Conservation (phyloP, 345 rosid species). For the Camelina laxa region DNA sequence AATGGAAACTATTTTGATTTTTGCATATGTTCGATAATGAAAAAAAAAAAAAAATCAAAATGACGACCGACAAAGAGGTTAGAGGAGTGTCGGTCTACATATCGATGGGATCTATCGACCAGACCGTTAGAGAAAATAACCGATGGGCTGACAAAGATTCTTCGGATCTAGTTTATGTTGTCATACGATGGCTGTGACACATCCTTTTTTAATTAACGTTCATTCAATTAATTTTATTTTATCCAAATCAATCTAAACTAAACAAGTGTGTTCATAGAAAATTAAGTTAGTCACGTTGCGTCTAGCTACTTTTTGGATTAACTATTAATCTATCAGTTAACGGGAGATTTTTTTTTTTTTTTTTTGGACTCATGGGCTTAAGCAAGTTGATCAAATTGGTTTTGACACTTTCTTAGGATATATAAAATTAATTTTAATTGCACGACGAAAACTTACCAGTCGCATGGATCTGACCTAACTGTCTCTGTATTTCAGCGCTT, state of each 20-base stretch:
- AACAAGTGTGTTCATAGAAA: conserved; percentile 26
- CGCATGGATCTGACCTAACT: conserved; percentile 43
- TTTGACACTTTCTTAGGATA: conserved; percentile 25
- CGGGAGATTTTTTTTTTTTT: neutral
- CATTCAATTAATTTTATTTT: neutral
- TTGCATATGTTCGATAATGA: neutral
- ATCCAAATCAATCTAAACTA: neutral
- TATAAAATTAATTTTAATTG: conserved; percentile 13
- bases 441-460: conserved; percentile 12
- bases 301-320: conserved; percentile 11
- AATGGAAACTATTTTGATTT: neutral
- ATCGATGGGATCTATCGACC: conserved; percentile 16
- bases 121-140: conserved; percentile 19
- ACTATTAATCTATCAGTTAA: conserved; percentile 1
- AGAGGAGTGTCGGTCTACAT: conserved; percentile 20
- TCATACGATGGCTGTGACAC: conserved; percentile 25
- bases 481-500: conserved; percentile 30
- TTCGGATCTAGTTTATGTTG: conserved; percentile 32
- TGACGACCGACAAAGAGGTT: conserved; percentile 23
- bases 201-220: conserved; percentile 3
- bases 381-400: conserved; percentile 39
- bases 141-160: conserved; percentile 35
- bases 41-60: neutral
- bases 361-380: conserved; percentile 11
- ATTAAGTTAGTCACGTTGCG: neutral